Percentiles rank a stretch among this genome's conserved stretches.
Conservation (phyloP, 495 filamentous ascomycete genomes). For the Daldinia childiae region DNA sequence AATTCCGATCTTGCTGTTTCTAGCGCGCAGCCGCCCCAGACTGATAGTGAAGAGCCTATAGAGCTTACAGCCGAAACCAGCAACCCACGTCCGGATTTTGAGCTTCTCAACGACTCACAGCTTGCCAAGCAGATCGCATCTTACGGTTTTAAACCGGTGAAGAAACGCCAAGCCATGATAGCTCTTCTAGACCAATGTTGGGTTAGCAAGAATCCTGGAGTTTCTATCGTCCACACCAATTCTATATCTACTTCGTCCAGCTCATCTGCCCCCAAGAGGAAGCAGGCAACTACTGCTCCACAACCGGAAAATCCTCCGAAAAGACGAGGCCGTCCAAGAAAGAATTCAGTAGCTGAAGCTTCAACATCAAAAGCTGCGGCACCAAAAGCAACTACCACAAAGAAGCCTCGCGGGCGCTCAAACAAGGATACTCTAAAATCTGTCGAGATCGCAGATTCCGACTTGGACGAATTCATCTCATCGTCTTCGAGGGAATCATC, state of each 20-base stretch:
- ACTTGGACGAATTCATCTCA: slow-evolving; percentile 25
- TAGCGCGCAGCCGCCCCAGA: slow-evolving; percentile 35
- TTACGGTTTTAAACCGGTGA: slow-evolving; percentile 81
- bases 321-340: slow-evolving; percentile 58
- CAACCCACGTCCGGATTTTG: slow-evolving; percentile 65
- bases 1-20: slow-evolving; percentile 15
- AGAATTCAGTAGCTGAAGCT: slow-evolving; percentile 37
- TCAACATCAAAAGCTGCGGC: slow-evolving; percentile 19
- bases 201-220: slow-evolving; percentile 56
- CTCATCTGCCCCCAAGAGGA: slow-evolving; percentile 15
- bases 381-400: slow-evolving; percentile 35
- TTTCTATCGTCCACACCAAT: slow-evolving; percentile 12
- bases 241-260: slow-evolving; percentile 40
- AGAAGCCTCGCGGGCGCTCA: slow-evolving; percentile 25
- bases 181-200: slow-evolving; percentile 77
- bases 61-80: slow-evolving; percentile 35
- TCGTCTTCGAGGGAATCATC: slow-evolving; percentile 52
- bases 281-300: slow-evolving; percentile 5
- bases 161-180: slow-evolving; percentile 75
- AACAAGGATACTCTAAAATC: slow-evolving; percentile 33
- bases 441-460: slow-evolving; percentile 74
- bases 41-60: background rate
- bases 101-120: slow-evolving; percentile 69
- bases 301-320: slow-evolving; percentile 41
- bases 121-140: slow-evolving; percentile 68